These are phyloP conservation scores for Candida andamanensis DNA, from an alignment of 805 yeast genomes.

Conservation along the genomic window DNA sequence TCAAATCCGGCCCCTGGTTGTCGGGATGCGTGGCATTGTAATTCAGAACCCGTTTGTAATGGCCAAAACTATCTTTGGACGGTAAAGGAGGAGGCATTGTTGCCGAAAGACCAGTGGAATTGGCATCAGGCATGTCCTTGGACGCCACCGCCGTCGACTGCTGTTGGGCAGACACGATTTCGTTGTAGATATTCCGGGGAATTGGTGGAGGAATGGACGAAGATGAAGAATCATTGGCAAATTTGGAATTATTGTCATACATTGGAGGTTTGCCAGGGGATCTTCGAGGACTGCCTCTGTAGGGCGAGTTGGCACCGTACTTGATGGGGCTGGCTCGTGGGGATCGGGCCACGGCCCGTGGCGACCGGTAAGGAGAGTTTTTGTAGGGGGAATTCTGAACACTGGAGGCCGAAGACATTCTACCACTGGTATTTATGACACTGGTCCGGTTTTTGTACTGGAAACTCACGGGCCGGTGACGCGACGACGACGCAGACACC, in stretches of 20 bases:
- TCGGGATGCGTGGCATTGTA: slow-evolving; percentile 10
- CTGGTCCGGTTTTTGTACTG: slow-evolving; percentile 32
- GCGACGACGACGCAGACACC: slow-evolving; percentile 28
- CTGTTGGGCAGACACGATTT: slow-evolving; percentile 33
- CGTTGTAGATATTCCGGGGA: slow-evolving; percentile 41
- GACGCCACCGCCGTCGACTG: slow-evolving; percentile 5
- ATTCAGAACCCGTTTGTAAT: slow-evolving; percentile 9
- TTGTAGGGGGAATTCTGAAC: slow-evolving; percentile 28
- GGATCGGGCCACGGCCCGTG: slow-evolving; percentile 6
- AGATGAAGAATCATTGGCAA: slow-evolving; percentile 2
- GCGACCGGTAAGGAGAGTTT: slow-evolving; percentile 15
- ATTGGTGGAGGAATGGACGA: slow-evolving; percentile 19
- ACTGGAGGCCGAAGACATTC: slow-evolving; percentile 27
- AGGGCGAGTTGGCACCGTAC: slow-evolving; percentile 7
- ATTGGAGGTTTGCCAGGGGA: slow-evolving; percentile 14
- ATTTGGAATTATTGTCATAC: slow-evolving; percentile 4
- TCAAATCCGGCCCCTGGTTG: slow-evolving; percentile 11
- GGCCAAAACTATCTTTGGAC: slow-evolving; percentile 28
- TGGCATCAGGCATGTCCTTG: slow-evolving; percentile 8
- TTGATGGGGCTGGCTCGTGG: slow-evolving; percentile 17
- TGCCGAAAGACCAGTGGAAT: not conserved
- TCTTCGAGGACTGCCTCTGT: slow-evolving; percentile 16
- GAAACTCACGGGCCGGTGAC: slow-evolving; percentile 37
- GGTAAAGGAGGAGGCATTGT: slow-evolving; percentile 39
- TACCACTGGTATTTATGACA: slow-evolving; percentile 13